Evolutionary conservation across 2,329 filamentous ascomycete species (phyloP).

Genomic region (Scedosporium boydii): DNA sequence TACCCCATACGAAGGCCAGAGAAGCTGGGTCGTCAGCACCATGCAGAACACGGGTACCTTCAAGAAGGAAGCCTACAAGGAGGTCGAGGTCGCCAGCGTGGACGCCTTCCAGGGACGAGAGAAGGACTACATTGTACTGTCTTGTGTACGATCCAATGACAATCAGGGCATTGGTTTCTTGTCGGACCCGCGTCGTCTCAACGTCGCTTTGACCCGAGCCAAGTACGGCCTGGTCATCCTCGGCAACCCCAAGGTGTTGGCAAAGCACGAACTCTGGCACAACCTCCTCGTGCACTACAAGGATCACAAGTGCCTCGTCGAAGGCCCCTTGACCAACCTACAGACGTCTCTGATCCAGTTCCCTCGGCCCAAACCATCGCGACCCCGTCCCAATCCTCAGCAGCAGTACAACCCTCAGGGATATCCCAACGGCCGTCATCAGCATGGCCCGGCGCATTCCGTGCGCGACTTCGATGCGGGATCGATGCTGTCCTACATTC

Average conservation of each 20-base stretch:
- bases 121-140: conserved; percentile 97
- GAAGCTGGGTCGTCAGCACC: conserved; percentile 97
- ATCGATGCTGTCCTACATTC: conserved; percentile 90
- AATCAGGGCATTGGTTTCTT: conserved; percentile 98
- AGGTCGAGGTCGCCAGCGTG: conserved; percentile 95
- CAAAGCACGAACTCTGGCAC: conserved; percentile 97
- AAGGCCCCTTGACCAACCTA: conserved; percentile 91
- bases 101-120: conserved; percentile 98
- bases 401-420: conserved; percentile 53
- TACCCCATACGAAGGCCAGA: conserved; percentile 95
- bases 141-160: conserved; percentile 96
- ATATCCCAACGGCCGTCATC: conserved; percentile 26
- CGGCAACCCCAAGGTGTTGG: conserved; percentile 93
- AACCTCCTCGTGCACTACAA: conserved; percentile 94
- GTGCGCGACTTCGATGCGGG: conserved; percentile 61
- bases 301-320: conserved; percentile 89
- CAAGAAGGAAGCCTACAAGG: conserved; percentile 98
- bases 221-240: conserved; percentile 96
- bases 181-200: conserved; percentile 93
- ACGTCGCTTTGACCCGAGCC: conserved; percentile 91
- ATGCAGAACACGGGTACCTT: conserved; percentile 97
- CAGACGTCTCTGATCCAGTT: conserved; percentile 94
- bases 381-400: conserved; percentile 50
- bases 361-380: conserved; percentile 83
- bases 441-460: conserved; percentile 10